Percentiles rank a stretch among this genome's conserved stretches.
Evolutionary conservation across 139 green algal genomes (phyloP).

Genomic region (Astrephomene gubernaculifera): DNA sequence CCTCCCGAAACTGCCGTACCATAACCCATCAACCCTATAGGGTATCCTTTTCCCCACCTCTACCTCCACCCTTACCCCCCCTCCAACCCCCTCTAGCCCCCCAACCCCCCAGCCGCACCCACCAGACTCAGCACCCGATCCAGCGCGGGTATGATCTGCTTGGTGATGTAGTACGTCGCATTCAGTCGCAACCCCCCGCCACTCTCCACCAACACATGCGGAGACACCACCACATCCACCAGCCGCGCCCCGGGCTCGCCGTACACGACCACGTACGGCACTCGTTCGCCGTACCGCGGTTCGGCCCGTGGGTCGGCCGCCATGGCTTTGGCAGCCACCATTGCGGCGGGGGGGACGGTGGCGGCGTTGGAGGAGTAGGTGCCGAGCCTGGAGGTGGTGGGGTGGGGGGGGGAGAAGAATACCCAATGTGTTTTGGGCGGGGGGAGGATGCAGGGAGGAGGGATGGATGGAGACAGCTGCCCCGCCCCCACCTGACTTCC

Average conservation of each 20-base stretch:
- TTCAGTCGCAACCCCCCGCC: slow-evolving; percentile 81
- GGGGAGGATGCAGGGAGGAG: neutral
- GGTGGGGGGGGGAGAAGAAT: neutral
- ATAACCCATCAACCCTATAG: no score
- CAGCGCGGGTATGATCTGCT: slow-evolving; percentile 93
- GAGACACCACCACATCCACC: slow-evolving; percentile 85
- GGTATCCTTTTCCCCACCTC: neutral
- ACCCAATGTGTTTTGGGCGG: no score
- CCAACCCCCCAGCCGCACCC: slow-evolving; percentile 39
- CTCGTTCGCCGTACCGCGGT: slow-evolving; percentile 88
- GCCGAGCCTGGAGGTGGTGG: slow-evolving; percentile 63
- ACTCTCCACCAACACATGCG: slow-evolving; percentile 77
- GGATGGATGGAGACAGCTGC: neutral
- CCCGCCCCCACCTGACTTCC: slow-evolving; percentile 76
- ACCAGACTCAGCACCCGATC: slow-evolving; percentile 88
- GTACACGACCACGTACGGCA: slow-evolving; percentile 93
- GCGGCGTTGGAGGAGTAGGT: slow-evolving; percentile 77
- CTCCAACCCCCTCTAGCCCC: neutral
- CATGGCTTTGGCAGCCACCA: slow-evolving; percentile 92
- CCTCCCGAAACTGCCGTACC: no score
- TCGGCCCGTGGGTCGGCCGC: slow-evolving; percentile 84
- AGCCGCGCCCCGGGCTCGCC: slow-evolving; percentile 82
- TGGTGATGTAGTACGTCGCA: slow-evolving; percentile 95
- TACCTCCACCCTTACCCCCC: neutral
- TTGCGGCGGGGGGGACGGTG: slow-evolving; percentile 85